Percentiles rank a stretch among this genome's conserved stretches.
Conservation (phyloP, 2,329 filamentous ascomycete genomes). For the Plectosphaerella cucumerina region DNA sequence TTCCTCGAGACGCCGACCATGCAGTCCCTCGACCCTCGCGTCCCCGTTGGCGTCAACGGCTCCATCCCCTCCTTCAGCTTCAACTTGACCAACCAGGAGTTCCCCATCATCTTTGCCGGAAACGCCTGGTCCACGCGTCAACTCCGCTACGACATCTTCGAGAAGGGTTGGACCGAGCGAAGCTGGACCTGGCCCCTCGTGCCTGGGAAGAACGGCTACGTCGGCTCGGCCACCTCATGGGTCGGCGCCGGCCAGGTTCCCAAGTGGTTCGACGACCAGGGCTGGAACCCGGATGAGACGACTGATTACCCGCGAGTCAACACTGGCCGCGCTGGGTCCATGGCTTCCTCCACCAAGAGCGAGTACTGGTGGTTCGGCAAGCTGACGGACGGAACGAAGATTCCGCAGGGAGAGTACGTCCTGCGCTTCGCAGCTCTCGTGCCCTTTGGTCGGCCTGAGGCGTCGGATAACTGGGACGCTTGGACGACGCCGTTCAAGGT, state of each 20-base stretch:
- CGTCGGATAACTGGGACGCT: slow-evolving; percentile 17
- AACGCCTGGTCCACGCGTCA: slow-evolving; percentile 11
- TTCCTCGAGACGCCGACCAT: slow-evolving; percentile 4
- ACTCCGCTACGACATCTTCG: slow-evolving; percentile 17
- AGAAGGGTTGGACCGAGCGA: slow-evolving; percentile 19
- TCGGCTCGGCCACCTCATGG: slow-evolving; percentile 14
- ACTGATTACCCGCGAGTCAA: neutral
- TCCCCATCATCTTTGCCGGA: slow-evolving; percentile 14
- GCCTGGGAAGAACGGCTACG: slow-evolving; percentile 20
- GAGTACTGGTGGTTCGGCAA: slow-evolving; percentile 13
- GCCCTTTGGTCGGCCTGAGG: slow-evolving; percentile 17
- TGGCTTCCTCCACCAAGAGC: neutral
- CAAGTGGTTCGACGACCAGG: slow-evolving; percentile 1
- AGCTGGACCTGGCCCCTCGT: slow-evolving; percentile 21
- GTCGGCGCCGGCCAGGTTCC: slow-evolving; percentile 4
- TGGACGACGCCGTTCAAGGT: neutral
- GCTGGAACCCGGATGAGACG: slow-evolving; percentile 3
- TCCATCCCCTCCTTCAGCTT: slow-evolving; percentile 8
- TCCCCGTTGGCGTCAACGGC: slow-evolving; percentile 5
- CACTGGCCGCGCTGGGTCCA: neutral
- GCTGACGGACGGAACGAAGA: slow-evolving; percentile 9
- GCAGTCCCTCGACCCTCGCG: slow-evolving; percentile 3
- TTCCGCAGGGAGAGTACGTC: slow-evolving; percentile 8
- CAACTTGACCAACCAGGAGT: slow-evolving; percentile 16
- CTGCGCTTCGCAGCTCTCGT: slow-evolving; percentile 20